Evolutionary conservation across 1,284 basidiomycete species (phyloP).

Genomic region (Irpex lacteus): DNA sequence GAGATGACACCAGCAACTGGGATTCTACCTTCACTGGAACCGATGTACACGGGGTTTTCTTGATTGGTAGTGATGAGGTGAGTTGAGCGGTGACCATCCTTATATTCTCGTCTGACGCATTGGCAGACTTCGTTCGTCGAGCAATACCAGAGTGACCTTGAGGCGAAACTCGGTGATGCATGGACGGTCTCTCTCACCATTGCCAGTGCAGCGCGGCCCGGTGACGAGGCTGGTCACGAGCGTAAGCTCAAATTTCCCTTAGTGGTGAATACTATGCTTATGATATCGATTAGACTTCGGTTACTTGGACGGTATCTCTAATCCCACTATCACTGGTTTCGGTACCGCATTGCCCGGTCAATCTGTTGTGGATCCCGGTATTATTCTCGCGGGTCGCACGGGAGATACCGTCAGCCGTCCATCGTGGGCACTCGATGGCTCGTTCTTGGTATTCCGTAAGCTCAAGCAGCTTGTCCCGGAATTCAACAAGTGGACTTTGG

Average conservation of each 20-base stretch:
- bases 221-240: not conserved
- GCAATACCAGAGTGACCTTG: not conserved
- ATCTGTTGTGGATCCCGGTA: constrained; percentile 25
- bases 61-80: constrained; percentile 10
- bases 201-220: not conserved
- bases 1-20: constrained; percentile 2
- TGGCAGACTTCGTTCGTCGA: not conserved
- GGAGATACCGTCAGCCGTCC: constrained; percentile 24
- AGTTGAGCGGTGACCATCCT: not conserved
- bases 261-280: not conserved
- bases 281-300: constrained; percentile 20
- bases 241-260: constrained; percentile 16
- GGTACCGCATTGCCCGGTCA: constrained; percentile 29
- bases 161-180: not conserved
- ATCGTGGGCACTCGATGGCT: constrained; percentile 26
- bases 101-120: not conserved
- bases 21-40: constrained; percentile 3
- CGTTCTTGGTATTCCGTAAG: constrained; percentile 32
- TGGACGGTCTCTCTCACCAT: not conserved
- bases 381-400: constrained; percentile 28
- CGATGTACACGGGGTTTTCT: constrained; percentile 9
- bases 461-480: constrained; percentile 29
- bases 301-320: constrained; percentile 25
- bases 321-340: constrained; percentile 29
- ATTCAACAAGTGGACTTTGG: constrained; percentile 11